Conservation (phyloP, 2,329 filamentous ascomycete genomes). For the Talaromyces sp. region DNA sequence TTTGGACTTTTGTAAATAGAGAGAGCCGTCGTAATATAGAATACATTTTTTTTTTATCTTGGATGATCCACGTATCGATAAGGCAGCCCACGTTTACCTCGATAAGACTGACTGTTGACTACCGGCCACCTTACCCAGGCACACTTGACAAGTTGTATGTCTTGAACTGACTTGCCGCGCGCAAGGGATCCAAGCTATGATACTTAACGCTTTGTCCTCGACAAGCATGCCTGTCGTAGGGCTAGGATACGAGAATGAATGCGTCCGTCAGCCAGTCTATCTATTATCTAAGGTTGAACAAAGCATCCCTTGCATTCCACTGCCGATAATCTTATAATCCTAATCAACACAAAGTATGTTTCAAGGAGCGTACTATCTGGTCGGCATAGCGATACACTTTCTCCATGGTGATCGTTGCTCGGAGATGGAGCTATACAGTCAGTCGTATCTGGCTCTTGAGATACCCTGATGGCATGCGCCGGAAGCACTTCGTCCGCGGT, state of each 20-base stretch:
- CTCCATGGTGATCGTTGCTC: conserved; percentile 4
- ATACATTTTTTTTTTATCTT: neutral
- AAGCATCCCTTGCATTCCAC: conserved; percentile 3
- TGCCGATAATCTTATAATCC: neutral
- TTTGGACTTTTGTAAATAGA: neutral
- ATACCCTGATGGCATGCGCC: neutral
- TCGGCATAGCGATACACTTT: conserved; percentile 4
- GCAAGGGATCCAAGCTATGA: neutral
- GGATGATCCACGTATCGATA: neutral
- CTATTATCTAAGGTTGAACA: neutral
- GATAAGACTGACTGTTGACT: neutral
- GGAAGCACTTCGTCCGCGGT: neutral
- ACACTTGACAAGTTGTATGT: neutral
- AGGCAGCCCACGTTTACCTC: neutral
- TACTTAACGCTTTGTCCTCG: neutral
- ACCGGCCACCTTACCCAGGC: neutral
- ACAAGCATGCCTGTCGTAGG: conserved; percentile 2
- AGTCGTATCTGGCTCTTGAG: neutral
- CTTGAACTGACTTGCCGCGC: neutral
- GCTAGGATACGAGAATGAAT: neutral
- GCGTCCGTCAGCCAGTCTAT: neutral
- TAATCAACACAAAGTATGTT: neutral
- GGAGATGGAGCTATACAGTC: neutral
- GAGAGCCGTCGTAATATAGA: neutral
- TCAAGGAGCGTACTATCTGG: neutral